Evolutionary conservation across 2,329 filamentous ascomycete genomes (phyloP), one percentile per base, ranked within the genome.

Genomic region (Dryadomyces sulphureus): DNA sequence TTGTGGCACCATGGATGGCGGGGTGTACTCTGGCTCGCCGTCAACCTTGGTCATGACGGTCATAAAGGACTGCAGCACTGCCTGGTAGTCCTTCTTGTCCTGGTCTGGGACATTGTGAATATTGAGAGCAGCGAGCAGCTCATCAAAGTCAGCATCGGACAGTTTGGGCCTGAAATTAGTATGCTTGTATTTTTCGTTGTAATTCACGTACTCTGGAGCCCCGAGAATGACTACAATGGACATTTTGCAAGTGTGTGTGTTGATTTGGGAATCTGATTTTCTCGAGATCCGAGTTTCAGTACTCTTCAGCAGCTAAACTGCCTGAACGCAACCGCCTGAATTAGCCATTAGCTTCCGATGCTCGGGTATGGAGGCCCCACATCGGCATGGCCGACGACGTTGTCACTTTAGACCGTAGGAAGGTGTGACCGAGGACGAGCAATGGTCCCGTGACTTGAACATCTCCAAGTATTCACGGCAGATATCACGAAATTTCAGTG

Each of bases 51-150:
- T 35, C 48, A 60, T 49, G 7, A 59, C 56, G 1, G 52, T 45
- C 47, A 60, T 53, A 19, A 59, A 52, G 1, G 59, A 60, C 32
- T 49, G 45, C n/a, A 60, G 49, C 1, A 60, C 44, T 0, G 48
- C 27, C 1, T 56, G 50, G 44, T 59, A 61, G 39, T 55, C 57
- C 1, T 52, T 44, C 1, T 52, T 52, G 50, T 59, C 56, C 11
- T 49, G 20, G 4, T 56, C 36, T 0, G 48, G n/a, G 5, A 53
- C 50, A 9, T 52, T 20, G 30, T 54, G 38, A 7, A 50, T 47
- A 14, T 55, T 47, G 9, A 53, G 20, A 5, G 45, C 45, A 5
- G 54, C 54, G 4, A 59, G 25, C 2, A 48, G 36, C 8, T 19
- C 20, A 19, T 43, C 45, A 20, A 44, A 34, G 7, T 50, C 45